Evolutionary conservation across 2,329 filamentous ascomycete genomes (phyloP), one percentile per base, ranked within the genome.

Genomic region (Cordyceps militaris): DNA sequence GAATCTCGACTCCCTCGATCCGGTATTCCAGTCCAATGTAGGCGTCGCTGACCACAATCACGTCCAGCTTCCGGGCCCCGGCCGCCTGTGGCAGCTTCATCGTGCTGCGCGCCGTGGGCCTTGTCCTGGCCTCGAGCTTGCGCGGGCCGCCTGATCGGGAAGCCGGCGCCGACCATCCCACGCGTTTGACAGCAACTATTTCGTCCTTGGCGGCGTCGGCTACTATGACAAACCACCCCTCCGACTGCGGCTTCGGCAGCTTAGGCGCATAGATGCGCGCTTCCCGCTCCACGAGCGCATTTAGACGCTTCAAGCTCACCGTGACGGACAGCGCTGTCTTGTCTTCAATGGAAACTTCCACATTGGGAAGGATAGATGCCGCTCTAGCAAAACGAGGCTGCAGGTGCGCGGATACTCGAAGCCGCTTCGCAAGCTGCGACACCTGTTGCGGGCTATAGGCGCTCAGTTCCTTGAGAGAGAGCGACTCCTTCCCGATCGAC

Each of bases 241-340:
- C 94, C 0, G 85, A 94, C 72, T 99, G 94, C 16, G 91, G 85
- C 73, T 99, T 99, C 1, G 93, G 93, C 73, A 96, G 97, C 23
- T 83, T 81, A 3, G 95, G 93, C 0, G 94, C 91, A 65, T 87
- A 96, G 68, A 97, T 88, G 60, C 87, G 83, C 50, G 83, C 85
- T 1, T 91, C 88, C 9, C 79, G 75, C 67, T 87, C 81, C 13
- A 77, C 75, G 4, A 87, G 71, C 1, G 81, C 69, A 70, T 96
- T 96, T 51, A 81, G 74, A 0, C 92, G 84, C 43, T 76, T 78
- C 14, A 97, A 69, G 2, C 74, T 73, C 11, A 94, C 75, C 0
- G 80, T 82, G 3, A 96, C 67, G 0, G 83, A 83, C 1, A 81
- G 71, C 0, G 86, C 79, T 1, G 83, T 89, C 47, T 86, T 72